Base-by-base conservation (phyloP, 352 stramenopile species). In the Globisporangium abappressorium region DNA sequence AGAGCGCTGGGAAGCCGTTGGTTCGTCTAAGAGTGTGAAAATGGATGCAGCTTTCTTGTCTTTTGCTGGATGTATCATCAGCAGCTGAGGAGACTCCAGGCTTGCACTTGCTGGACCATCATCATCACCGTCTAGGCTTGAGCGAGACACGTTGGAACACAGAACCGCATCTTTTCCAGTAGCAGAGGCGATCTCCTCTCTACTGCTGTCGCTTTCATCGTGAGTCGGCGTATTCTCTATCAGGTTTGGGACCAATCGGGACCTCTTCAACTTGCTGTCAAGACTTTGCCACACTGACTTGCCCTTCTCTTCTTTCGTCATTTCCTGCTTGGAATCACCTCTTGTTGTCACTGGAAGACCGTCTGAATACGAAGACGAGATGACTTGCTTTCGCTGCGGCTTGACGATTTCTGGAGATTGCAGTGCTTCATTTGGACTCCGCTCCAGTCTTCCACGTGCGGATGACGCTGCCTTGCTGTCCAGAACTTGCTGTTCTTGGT, bases 251-350 rank as follows among this genome's bases (percentile, higher is more conserved):
- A 5, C 2, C 46, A 58, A 15, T 20, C 20, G 26, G 41, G 58
- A 30, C 26, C 56, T 68, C n/a, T 47, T 54, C 22, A 66, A 20
- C 2, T 72, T 26, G 18, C 67, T 72, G 18, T 70, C 46, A 33
- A 66, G 22, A 47, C 67, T 72, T 62, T 24, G 24, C 62, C 67
- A 72, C 46, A 62, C 38, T 11, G 2, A n/a, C 38, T 33, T 9
- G 12, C 24, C 28, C 7, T 22, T 54, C n/a, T 15, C 33, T 30
- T 26, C 0, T 33, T 5, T 57, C 4, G 41, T 22, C 28, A 20
- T 24, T 62, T 47, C 22, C 5, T 67, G 47, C 20, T 51, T 63
- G 20, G 12, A 22, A 2, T 22, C 34, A 34, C 2, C 1, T 14
- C 15, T 53, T 12, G 34, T 18, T 22, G 2, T 38, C 24, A n/a